phyloP scores from a whole-genome alignment of 116 monocot species.

The Dioscorea cayenensis region DNA sequence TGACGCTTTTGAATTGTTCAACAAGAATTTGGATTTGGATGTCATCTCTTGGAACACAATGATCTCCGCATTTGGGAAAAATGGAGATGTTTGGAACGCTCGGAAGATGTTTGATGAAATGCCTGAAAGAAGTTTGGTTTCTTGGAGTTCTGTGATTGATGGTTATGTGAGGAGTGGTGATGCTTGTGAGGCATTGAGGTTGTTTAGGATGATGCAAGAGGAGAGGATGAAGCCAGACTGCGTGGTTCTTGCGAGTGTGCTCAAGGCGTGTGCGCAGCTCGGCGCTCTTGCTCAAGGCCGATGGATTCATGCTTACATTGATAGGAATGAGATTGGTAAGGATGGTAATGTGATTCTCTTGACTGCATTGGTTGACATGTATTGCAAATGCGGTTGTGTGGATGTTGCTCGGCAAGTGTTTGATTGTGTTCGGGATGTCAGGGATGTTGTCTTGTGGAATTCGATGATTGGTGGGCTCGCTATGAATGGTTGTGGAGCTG shows the following conservation, averaged over 20 bases:
- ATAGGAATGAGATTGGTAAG: not conserved
- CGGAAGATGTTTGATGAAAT: constrained; percentile 41
- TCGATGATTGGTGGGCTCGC: constrained; percentile 41
- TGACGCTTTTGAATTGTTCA: constrained; percentile 36
- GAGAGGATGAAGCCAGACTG: constrained; percentile 31
- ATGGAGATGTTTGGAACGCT: constrained; percentile 32
- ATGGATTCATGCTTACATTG: constrained; percentile 19
- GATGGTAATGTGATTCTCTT: constrained; percentile 23
- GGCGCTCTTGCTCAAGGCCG: constrained; percentile 29
- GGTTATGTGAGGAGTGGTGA: constrained; percentile 32
- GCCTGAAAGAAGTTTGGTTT: constrained; percentile 51
- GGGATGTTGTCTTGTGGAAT: constrained; percentile 47
- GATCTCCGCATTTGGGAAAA: constrained; percentile 46
- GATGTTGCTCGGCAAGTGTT: constrained; percentile 31
- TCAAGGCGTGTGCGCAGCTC: constrained; percentile 31
- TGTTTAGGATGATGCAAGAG: constrained; percentile 30
- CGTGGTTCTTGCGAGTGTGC: constrained; percentile 25
- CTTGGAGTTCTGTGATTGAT: constrained; percentile 71
- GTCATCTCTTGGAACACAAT: constrained; percentile 52
- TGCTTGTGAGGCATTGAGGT: constrained; percentile 31
- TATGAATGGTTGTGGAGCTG: constrained; percentile 29
- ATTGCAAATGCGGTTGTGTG: constrained; percentile 46
- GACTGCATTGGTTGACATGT: constrained; percentile 48
- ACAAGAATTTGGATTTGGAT: constrained; percentile 15
- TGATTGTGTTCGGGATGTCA: constrained; percentile 5